phyloP scores from a whole-genome alignment of 108 stramenopile species.

The Nannochloropsis granulata region DNA sequence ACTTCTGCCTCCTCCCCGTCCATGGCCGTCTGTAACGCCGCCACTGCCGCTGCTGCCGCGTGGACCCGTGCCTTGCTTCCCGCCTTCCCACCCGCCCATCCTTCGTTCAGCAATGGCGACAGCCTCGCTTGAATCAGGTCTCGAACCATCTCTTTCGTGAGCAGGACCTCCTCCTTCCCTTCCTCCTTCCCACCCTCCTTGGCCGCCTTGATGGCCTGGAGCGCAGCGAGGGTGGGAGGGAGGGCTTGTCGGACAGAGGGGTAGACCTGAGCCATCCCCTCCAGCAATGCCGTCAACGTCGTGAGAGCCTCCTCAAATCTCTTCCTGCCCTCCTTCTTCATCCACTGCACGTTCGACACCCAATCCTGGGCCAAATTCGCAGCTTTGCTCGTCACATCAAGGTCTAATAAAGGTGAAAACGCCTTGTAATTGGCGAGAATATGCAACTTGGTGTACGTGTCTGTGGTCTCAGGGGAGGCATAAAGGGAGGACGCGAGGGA shows the following conservation, averaged over 20 bases:
- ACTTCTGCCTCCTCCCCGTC: neutral
- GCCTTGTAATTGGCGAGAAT: neutral
- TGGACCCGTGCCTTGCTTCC: neutral
- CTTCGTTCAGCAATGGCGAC: neutral
- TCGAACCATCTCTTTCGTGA: too few relatives aligned
- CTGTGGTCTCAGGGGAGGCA: neutral
- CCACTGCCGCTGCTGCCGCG: neutral
- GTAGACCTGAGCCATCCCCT: neutral
- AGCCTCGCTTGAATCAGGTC: neutral
- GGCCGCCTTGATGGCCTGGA: neutral
- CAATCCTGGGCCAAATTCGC: neutral
- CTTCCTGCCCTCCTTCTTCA: neutral
- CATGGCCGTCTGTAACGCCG: neutral
- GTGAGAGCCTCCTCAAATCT: neutral
- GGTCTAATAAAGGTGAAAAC: neutral
- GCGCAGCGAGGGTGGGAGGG: neutral
- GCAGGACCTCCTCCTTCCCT: neutral
- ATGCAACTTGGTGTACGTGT: neutral
- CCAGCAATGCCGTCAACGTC: neutral
- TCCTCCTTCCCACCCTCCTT: neutral
- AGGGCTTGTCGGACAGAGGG: neutral
- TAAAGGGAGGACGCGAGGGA: neutral
- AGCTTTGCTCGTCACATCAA: neutral
- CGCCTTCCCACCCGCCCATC: neutral
- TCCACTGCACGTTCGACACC: neutral